Evolutionary conservation across 2,329 filamentous ascomycete species (phyloP).

Genomic region (Incumbomyces lentus): DNA sequence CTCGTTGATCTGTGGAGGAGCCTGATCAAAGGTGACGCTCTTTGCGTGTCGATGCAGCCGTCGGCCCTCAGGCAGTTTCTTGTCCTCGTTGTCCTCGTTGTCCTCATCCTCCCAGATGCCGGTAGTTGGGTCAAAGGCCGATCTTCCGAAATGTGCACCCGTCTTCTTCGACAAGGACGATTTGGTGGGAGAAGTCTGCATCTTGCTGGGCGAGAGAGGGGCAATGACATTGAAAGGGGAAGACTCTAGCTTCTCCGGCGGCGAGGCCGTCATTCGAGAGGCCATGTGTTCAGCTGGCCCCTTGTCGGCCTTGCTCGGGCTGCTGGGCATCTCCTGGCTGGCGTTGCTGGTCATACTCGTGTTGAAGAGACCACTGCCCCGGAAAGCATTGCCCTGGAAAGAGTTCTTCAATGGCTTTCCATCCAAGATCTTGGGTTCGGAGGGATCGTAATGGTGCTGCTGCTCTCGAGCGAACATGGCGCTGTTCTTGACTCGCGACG

Average conservation of each 20-base stretch:
- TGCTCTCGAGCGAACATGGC: conserved; percentile 91
- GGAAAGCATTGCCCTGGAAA: conserved; percentile 62
- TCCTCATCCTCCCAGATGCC: conserved; percentile 60
- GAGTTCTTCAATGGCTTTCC: conserved; percentile 46
- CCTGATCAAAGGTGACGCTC: conserved; percentile 92
- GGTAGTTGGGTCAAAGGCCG: conserved; percentile 54
- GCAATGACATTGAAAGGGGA: conserved; percentile 6
- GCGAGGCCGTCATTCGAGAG: conserved; percentile 22
- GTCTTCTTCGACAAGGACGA: conserved; percentile 71
- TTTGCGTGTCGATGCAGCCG: conserved; percentile 76
- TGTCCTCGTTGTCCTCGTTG: conserved; percentile 45
- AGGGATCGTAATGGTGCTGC: conserved; percentile 84
- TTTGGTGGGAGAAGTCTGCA: conserved; percentile 71
- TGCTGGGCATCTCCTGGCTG: conserved; percentile 28
- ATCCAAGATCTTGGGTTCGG: conserved; percentile 65
- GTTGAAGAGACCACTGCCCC: conserved; percentile 41
- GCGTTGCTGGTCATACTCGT: conserved; percentile 6
- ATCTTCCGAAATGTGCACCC: conserved; percentile 30
- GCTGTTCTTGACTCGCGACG: conserved; percentile 94
- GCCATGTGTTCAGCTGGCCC: conserved; percentile 20
- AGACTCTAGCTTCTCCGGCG: conserved; percentile 1
- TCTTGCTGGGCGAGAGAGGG: conserved; percentile 52
- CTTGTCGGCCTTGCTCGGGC: conserved; percentile 30
- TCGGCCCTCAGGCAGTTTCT: conserved; percentile 53
- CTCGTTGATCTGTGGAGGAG: conserved; percentile 88